Conservation (phyloP, 805 yeast species). For the Sugiyamaella americana region DNA sequence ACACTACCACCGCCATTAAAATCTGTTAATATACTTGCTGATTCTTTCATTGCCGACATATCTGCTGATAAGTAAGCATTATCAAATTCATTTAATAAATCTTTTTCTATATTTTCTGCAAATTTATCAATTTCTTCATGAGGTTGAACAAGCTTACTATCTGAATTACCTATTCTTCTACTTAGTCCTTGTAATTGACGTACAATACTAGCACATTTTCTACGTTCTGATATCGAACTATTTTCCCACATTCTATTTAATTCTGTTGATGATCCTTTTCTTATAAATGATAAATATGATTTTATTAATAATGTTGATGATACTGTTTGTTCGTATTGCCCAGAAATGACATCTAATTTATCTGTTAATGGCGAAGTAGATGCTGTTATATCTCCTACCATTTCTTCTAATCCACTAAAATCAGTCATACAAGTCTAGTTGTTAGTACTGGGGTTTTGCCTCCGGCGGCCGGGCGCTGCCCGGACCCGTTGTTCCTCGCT, state of each 20-base stretch:
- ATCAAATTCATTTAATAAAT: constrained; percentile 63
- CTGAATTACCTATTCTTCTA: constrained; percentile 43
- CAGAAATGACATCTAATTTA: constrained; percentile 38
- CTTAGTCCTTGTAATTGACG: constrained; percentile 61
- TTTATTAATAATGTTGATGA: constrained; percentile 68
- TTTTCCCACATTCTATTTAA: constrained; percentile 50
- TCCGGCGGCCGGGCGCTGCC: no score
- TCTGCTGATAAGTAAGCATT: constrained; percentile 66
- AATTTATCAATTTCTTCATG: constrained; percentile 53
- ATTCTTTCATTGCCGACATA: constrained; percentile 63
- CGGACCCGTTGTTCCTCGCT: no score
- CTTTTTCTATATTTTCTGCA: constrained; percentile 70
- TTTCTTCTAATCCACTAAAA: constrained; percentile 32
- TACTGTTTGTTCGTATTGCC: constrained; percentile 64
- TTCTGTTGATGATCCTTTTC: constrained; percentile 47
- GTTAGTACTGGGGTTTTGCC: background rate
- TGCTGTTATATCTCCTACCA: constrained; percentile 27
- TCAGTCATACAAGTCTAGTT: constrained; percentile 28
- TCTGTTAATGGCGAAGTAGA: constrained; percentile 29
- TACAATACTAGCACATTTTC: constrained; percentile 63
- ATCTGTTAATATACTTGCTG: constrained; percentile 63
- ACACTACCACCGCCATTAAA: constrained; percentile 84
- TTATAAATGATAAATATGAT: constrained; percentile 69
- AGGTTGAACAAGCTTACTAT: constrained; percentile 22
- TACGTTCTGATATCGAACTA: constrained; percentile 44